Conservation (phyloP, 257 asterid genomes). For the Voacanga thouarsii region DNA sequence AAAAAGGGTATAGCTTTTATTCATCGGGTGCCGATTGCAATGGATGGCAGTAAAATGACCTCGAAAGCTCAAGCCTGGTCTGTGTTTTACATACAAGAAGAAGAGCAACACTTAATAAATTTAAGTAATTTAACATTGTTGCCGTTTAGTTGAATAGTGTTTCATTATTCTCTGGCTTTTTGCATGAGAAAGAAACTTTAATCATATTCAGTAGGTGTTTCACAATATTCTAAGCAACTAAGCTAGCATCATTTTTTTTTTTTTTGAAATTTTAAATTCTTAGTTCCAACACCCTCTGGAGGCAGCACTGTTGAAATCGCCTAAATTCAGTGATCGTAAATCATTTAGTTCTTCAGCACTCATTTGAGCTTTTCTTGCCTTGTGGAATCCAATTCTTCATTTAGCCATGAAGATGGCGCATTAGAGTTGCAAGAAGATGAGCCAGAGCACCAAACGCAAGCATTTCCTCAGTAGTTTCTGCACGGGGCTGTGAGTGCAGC, state of each 20-base stretch:
- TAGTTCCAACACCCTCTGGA: not conserved
- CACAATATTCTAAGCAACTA: no score
- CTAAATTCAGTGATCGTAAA: not conserved
- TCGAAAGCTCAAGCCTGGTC: not conserved
- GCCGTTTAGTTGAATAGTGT: no score
- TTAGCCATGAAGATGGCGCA: not conserved
- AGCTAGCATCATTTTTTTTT: no score
- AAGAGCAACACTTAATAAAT: no score
- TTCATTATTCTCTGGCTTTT: no score
- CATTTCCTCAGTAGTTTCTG: not conserved
- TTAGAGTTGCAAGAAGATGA: not conserved
- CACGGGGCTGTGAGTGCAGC: slow-evolving; percentile 5
- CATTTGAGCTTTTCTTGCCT: slow-evolving; percentile 1
- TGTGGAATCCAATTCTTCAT: not conserved
- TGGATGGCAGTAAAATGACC: not conserved
- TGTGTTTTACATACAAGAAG: no score
- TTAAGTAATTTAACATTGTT: no score
- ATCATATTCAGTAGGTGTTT: no score
- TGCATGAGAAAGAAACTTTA: no score
- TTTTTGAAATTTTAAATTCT: no score
- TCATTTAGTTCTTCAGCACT: slow-evolving; percentile 9
- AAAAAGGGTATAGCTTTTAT: no score
- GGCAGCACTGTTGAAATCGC: slow-evolving; percentile 3
- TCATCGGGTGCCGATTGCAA: no score
- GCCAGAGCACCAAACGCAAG: not conserved